Percentiles rank a stretch among this genome's conserved stretches.
These are phyloP conservation scores for Pyrenula massariospora DNA, from an alignment of 495 filamentous ascomycete species.

Conservation along the genomic window DNA sequence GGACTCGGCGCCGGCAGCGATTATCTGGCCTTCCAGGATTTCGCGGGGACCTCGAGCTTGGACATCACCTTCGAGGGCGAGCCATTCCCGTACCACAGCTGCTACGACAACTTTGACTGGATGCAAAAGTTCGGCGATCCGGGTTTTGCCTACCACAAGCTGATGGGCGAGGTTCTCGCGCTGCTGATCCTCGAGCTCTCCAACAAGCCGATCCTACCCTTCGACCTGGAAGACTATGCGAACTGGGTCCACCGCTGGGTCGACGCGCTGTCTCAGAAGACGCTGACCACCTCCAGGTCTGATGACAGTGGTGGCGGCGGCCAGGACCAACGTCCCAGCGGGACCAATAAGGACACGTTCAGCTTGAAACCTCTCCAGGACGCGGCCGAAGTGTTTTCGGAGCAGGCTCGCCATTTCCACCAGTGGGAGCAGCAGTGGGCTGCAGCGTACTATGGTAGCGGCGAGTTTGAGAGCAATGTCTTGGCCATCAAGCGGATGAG, in stretches of 20 bases:
- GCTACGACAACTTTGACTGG: constrained; percentile 84
- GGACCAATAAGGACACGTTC: constrained; percentile 16
- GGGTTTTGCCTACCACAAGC: constrained; percentile 67
- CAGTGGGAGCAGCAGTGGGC: constrained; percentile 67
- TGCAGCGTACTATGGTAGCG: constrained; percentile 46
- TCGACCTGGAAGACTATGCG: constrained; percentile 71
- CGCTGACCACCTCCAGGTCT: constrained; percentile 36
- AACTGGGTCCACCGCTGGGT: constrained; percentile 47
- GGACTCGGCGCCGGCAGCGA: constrained; percentile 75
- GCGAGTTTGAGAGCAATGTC: constrained; percentile 57
- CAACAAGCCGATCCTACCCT: constrained; percentile 70
- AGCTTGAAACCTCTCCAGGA: constrained; percentile 46
- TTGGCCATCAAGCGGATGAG: constrained; percentile 51
- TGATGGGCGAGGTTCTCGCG: constrained; percentile 67
- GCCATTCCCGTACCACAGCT: constrained; percentile 66
- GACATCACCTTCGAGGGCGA: constrained; percentile 71
- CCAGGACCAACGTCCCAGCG: constrained; percentile 10
- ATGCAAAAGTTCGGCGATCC: constrained; percentile 71
- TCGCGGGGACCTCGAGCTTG: constrained; percentile 82
- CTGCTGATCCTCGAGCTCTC: constrained; percentile 78
- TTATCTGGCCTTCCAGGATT: constrained; percentile 83
- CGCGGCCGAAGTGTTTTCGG: constrained; percentile 46
- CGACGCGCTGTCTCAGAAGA: constrained; percentile 53
- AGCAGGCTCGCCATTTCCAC: constrained; percentile 52
- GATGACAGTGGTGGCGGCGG: constrained; percentile 24